Base-by-base conservation (phyloP, 768 basidiomycete species). In the Leccinum uliginosum region DNA sequence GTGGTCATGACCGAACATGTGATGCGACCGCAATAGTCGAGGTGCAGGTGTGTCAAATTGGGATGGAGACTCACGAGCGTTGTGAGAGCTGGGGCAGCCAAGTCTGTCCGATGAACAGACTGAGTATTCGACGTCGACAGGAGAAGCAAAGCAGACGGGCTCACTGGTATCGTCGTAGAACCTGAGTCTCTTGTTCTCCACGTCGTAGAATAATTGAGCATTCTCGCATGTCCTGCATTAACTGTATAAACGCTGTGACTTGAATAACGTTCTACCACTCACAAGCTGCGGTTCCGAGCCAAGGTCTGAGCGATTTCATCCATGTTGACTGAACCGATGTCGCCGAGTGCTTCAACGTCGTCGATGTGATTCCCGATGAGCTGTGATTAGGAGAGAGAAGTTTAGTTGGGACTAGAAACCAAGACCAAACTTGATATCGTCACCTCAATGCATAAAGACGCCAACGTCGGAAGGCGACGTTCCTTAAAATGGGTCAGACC, bases 91-190 rank as follows among this genome's bases (percentile, higher is more conserved):
- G 82, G 75, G 0, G 90, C 78, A 0, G 79, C 70, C 27, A 98
- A 79, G 35, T 85, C 93, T 96, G 55, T 4, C 17, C 34, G 34
- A 34, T 34, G 14, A 34, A 34, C 6, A 6, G 2, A 15, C 9
- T 34, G 14, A 34, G 14, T 15, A 34, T 15, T 34, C 15, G 14
- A 34, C 15, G 34, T 6, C 34, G 34, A 34, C 6, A 5, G 34
- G 34, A 14, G 6, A 15, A 15, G 34, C 14, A 14, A 34, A 15
- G 14, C 1, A 3, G 14, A 15, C 3, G 5, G 19, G 73, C 89
- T 62, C 69, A 95, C 93, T 87, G 0, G 96, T 97, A 40, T 85
- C 89, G 72, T 99, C 97, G 65, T 91, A 95, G 43, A 99, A 73
- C 0, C 79, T 83, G 30, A 99, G 75, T 8, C 74, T 78, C 4